Percentiles rank a stretch among this genome's conserved stretches.
These are phyloP conservation scores for Ustilago curta DNA, from an alignment of 1,284 basidiomycete genomes.

Conservation along the genomic window DNA sequence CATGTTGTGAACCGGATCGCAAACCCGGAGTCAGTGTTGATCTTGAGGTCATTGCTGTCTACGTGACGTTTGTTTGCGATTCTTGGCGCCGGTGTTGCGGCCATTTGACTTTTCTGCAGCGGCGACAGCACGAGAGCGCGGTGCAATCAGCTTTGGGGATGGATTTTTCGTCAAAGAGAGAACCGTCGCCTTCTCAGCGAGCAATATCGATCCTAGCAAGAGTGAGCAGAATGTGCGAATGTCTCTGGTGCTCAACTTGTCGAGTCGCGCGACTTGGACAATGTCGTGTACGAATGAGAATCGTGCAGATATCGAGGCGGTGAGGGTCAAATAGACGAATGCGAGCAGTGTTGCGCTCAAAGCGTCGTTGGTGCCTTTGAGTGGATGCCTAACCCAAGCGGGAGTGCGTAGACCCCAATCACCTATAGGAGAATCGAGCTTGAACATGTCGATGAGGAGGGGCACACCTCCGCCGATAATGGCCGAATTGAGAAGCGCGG, in stretches of 20 bases:
- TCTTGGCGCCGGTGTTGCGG: slow-evolving; percentile 14
- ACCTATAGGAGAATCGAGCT: slow-evolving; percentile 51
- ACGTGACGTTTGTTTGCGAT: slow-evolving; percentile 9
- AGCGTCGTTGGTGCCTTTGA: slow-evolving; percentile 46
- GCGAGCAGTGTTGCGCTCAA: slow-evolving; percentile 33
- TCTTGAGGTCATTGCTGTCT: slow-evolving; percentile 15
- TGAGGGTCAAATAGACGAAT: slow-evolving; percentile 28
- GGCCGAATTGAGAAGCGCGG: slow-evolving; percentile 48
- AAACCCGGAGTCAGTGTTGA: too few relatives aligned
- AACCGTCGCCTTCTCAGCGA: slow-evolving; percentile 29
- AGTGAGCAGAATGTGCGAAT: slow-evolving; percentile 27
- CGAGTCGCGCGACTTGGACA: slow-evolving; percentile 1
- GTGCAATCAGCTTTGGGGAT: background rate
- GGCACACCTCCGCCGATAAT: slow-evolving; percentile 56
- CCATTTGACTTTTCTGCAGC: background rate
- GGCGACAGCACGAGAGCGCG: background rate
- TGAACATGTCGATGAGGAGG: slow-evolving; percentile 54
- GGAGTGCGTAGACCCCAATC: slow-evolving; percentile 55
- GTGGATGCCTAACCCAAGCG: slow-evolving; percentile 43
- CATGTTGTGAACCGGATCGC: background rate
- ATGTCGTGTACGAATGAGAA: slow-evolving; percentile 7
- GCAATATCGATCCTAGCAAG: slow-evolving; percentile 18
- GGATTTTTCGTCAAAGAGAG: slow-evolving; percentile 5
- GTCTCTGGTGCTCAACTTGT: slow-evolving; percentile 14
- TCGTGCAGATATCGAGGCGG: background rate